Conservation (phyloP, 495 filamentous ascomycete genomes). For the Penicillium canariense region DNA sequence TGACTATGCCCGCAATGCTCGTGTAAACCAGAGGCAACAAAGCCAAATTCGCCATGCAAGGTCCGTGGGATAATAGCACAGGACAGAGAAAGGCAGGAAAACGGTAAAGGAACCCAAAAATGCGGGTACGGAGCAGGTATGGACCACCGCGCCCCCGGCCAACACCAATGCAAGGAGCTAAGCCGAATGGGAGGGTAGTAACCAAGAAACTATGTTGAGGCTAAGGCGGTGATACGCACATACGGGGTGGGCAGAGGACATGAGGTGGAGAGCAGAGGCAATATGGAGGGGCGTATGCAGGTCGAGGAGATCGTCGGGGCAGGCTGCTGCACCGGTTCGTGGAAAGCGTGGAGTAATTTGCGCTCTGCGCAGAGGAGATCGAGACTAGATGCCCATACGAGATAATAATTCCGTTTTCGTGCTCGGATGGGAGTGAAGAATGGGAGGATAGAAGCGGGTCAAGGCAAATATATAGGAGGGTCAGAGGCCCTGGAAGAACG, state of each 20-base stretch:
- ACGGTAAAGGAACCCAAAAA: background rate
- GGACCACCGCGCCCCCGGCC: no score
- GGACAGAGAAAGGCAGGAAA: background rate
- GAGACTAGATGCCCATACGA: background rate
- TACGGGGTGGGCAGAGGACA: background rate
- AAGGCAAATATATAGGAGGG: background rate
- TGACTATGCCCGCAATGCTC: background rate
- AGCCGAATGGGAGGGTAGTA: background rate
- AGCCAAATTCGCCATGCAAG: background rate
- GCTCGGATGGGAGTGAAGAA: background rate
- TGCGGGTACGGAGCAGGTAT: no score
- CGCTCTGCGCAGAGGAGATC: background rate
- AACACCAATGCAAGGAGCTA: no score
- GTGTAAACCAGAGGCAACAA: background rate
- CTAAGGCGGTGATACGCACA: background rate
- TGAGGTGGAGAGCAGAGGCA: background rate
- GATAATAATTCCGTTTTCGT: no score
- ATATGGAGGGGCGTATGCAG: background rate
- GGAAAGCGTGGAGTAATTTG: background rate
- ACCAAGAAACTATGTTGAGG: background rate
- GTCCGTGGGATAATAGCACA: background rate
- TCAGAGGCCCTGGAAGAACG: constrained; percentile 62
- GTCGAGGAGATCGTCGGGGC: background rate
- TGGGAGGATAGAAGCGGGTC: background rate
- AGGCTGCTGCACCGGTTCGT: constrained; percentile 1